phyloP scores from a whole-genome alignment of 257 asterid genomes.

The Gynochthodes officinalis region DNA sequence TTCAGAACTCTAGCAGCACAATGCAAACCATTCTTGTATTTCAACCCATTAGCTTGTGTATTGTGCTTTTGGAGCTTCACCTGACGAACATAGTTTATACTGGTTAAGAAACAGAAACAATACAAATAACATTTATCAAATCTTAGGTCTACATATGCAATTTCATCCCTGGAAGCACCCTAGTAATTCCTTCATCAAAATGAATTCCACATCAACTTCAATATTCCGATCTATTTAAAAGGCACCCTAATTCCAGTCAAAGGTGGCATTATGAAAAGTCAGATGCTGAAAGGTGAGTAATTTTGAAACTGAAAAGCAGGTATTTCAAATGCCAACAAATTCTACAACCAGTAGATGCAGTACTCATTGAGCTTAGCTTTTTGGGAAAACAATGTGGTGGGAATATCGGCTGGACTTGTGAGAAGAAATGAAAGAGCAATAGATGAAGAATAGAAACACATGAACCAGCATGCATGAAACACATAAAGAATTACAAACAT shows the following conservation, averaged over 20 bases:
- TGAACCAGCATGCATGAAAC: neutral
- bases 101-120: conserved; percentile 15
- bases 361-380: neutral
- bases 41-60: conserved; percentile 63
- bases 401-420: neutral
- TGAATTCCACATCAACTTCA: neutral
- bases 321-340: neutral
- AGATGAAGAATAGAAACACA: neutral
- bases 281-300: neutral
- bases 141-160: conserved; percentile 10
- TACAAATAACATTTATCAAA: conserved; percentile 7
- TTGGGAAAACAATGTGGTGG: neutral
- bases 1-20: conserved; percentile 74
- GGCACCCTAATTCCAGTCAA: neutral
- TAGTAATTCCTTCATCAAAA: neutral
- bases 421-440: neutral
- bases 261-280: neutral
- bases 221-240: neutral
- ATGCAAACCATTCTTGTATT: conserved; percentile 72
- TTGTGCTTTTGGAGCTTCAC: conserved; percentile 91
- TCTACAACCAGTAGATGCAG: neutral
- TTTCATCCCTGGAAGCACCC: conserved; percentile 2
- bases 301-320: neutral
- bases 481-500: neutral
- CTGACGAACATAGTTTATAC: conserved; percentile 35